Evolutionary conservation across 2,329 filamentous ascomycete species (phyloP).

Genomic region (Clarireedia paspali): DNA sequence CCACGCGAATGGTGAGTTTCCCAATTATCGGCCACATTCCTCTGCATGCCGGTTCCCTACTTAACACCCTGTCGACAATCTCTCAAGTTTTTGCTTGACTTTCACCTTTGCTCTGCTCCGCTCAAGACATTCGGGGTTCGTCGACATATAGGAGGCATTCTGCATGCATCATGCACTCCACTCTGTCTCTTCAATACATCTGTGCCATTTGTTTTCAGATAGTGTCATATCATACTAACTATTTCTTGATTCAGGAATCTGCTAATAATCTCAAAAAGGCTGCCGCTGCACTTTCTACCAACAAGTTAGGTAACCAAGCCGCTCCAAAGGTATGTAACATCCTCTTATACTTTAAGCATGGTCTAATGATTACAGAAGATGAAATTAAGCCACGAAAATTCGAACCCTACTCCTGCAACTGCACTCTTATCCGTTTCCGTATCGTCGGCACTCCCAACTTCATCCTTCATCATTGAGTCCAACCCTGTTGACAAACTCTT

Average conservation of each 20-base stretch:
- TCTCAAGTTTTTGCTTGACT: too few species aligned
- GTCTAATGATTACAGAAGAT: constrained; percentile 36
- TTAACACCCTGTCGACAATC: neutral
- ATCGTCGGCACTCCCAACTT: neutral
- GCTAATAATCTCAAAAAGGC: constrained; percentile 27
- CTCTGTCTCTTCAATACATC: neutral
- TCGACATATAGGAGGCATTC: neutral
- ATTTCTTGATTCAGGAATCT: constrained; percentile 15
- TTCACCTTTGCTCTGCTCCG: neutral
- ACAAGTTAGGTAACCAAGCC: constrained; percentile 47
- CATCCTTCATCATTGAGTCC: constrained; percentile 31
- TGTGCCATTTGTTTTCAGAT: constrained; percentile 2
- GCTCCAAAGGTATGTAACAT: constrained; percentile 40
- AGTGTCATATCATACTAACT: constrained; percentile 12
- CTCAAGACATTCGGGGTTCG: neutral
- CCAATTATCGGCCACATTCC: too few species aligned
- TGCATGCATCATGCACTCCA: neutral
- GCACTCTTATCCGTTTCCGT: neutral
- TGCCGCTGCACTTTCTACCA: constrained; percentile 41
- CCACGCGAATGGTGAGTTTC: constrained; percentile 7
- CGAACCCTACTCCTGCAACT: neutral
- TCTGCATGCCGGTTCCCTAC: neutral
- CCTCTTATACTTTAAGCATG: neutral
- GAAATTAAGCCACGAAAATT: constrained; percentile 39
- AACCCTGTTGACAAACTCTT: constrained; percentile 65